phyloP scores from a whole-genome alignment of 805 yeast genomes.

The Sugiyamaella chiloensis region DNA sequence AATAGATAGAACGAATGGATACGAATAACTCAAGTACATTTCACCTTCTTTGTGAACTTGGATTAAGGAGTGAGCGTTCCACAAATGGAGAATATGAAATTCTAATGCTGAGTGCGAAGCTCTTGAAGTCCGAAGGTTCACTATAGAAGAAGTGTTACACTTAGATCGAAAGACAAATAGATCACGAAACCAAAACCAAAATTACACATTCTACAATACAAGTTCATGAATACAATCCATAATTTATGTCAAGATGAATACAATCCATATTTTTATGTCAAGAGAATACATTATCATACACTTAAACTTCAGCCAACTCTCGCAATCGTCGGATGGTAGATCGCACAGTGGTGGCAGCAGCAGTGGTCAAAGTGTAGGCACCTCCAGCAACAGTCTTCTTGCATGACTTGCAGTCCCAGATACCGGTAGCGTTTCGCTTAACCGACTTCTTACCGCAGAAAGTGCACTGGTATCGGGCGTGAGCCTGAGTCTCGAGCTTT shows the following conservation, averaged over 20 bases:
- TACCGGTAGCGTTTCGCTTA: conserved; percentile 96
- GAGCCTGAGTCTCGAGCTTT: conserved; percentile 98
- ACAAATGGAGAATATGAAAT: no score
- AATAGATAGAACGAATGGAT: no score
- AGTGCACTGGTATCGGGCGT: conserved; percentile 97
- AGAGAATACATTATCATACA: conserved; percentile 4
- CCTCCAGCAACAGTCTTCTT: conserved; percentile 99
- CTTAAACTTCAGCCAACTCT: conserved; percentile 98
- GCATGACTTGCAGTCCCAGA: conserved; percentile 97
- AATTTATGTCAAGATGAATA: no score
- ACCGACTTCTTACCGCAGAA: conserved; percentile 99
- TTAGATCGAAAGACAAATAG: no score
- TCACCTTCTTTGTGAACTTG: no score
- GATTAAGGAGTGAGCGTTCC: no score
- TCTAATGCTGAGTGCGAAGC: no score
- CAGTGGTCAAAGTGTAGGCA: conserved; percentile 97
- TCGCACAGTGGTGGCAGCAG: conserved; percentile 99
- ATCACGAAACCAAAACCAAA: neutral
- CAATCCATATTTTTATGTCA: no score
- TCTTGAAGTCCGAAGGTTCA: no score
- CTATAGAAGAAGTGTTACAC: no score
- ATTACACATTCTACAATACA: neutral
- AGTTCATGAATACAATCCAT: neutral
- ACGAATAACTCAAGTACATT: no score
- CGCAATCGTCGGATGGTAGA: conserved; percentile 99